Evolutionary conservation across 2,329 filamentous ascomycete genomes (phyloP).

Genomic region (Knufia petricola): DNA sequence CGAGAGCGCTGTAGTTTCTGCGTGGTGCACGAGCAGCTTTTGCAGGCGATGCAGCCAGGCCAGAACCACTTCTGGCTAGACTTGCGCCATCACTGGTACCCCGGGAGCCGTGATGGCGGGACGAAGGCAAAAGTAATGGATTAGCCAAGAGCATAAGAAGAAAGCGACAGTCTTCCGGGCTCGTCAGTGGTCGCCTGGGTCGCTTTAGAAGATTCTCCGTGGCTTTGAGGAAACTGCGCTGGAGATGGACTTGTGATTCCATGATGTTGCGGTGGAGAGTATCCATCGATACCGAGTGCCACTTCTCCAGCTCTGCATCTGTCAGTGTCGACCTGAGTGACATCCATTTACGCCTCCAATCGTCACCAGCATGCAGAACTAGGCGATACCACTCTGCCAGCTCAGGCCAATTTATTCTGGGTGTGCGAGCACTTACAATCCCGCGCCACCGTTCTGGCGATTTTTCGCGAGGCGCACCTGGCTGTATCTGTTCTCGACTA

Average conservation of each 20-base stretch:
- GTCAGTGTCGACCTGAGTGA: slow-evolving; percentile 35
- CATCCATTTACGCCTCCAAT: slow-evolving; percentile 55
- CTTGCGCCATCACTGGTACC: slow-evolving; percentile 11
- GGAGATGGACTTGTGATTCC: slow-evolving; percentile 59
- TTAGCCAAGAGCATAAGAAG: slow-evolving; percentile 70
- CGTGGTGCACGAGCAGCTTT: slow-evolving; percentile 19
- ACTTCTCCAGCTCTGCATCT: slow-evolving; percentile 18
- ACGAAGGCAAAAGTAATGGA: slow-evolving; percentile 55
- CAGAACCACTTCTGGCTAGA: slow-evolving; percentile 12
- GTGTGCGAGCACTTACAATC: slow-evolving; percentile 50
- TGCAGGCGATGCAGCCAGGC: slow-evolving; percentile 11
- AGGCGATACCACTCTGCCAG: slow-evolving; percentile 65
- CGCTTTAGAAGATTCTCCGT: slow-evolving; percentile 72
- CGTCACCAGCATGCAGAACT: slow-evolving; percentile 56
- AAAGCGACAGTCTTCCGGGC: slow-evolving; percentile 64
- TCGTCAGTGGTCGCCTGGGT: slow-evolving; percentile 59
- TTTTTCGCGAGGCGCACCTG: slow-evolving; percentile 25
- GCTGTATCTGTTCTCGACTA: slow-evolving; percentile 18
- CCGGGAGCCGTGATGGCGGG: slow-evolving; percentile 17
- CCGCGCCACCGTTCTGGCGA: slow-evolving; percentile 24
- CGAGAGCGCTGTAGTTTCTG: slow-evolving; percentile 36
- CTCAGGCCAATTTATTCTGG: slow-evolving; percentile 65
- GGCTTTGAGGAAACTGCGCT: slow-evolving; percentile 63
- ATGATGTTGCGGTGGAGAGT: slow-evolving; percentile 37
- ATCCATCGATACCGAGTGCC: slow-evolving; percentile 34